phyloP scores from a whole-genome alignment of 345 rosid genomes.

The Alliaria petiolata region DNA sequence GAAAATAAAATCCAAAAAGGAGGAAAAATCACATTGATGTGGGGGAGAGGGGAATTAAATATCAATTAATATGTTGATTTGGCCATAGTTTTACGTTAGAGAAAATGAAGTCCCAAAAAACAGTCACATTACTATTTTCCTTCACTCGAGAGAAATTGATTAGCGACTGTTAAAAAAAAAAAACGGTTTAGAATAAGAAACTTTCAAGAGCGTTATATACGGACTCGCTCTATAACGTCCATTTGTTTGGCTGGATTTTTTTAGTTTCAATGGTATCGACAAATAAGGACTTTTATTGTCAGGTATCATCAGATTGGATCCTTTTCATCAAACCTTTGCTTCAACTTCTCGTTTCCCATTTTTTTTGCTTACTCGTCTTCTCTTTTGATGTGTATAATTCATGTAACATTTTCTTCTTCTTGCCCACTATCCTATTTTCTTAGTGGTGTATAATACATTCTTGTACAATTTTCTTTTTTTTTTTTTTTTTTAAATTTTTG shows the following conservation, averaged over 20 bases:
- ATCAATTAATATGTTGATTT: slow-evolving; percentile 23
- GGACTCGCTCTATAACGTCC: slow-evolving; percentile 39
- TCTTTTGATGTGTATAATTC: background rate
- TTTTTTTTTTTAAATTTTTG: too few species aligned
- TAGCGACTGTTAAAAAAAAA: background rate
- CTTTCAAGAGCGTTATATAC: slow-evolving; percentile 39
- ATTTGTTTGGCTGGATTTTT: slow-evolving; percentile 27
- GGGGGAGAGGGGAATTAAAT: background rate
- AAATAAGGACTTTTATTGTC: slow-evolving; percentile 10
- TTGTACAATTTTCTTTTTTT: background rate
- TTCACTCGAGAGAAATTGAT: slow-evolving; percentile 1
- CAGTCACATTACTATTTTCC: slow-evolving; percentile 6
- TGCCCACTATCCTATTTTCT: background rate
- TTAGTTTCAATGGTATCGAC: background rate
- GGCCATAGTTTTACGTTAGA: slow-evolving; percentile 31
- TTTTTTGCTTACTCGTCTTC: background rate
- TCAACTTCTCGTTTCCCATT: slow-evolving; percentile 2
- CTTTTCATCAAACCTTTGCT: slow-evolving; percentile 2
- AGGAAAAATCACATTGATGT: background rate
- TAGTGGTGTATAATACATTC: background rate
- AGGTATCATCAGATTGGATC: background rate
- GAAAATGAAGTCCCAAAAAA: background rate
- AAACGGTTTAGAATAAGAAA: slow-evolving; percentile 39
- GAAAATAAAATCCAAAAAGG: background rate
- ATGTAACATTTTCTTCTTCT: background rate